Evolutionary conservation across 2,329 filamentous ascomycete species (phyloP).

Genomic region (Chrysoporthe austroafricana): DNA sequence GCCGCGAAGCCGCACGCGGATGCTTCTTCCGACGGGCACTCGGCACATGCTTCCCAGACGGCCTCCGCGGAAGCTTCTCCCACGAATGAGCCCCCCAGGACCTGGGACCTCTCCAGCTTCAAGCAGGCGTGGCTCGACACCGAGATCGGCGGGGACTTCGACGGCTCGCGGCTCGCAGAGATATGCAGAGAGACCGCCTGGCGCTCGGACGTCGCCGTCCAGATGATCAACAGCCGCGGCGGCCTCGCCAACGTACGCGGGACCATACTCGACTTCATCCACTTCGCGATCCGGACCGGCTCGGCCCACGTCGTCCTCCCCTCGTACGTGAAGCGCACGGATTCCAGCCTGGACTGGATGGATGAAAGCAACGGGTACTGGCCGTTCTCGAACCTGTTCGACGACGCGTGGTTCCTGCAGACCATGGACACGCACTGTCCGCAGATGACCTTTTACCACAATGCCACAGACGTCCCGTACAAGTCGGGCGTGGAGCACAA

Average conservation of each 20-base stretch:
- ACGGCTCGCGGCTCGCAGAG: not conserved
- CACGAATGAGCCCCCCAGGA: not conserved
- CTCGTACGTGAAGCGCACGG: slow-evolving; percentile 18
- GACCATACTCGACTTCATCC: slow-evolving; percentile 19
- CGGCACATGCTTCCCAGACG: not conserved
- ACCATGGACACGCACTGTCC: slow-evolving; percentile 11
- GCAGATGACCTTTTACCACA: slow-evolving; percentile 20
- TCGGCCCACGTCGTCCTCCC: slow-evolving; percentile 13
- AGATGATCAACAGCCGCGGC: slow-evolving; percentile 12
- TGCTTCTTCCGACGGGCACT: not conserved
- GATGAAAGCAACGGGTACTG: slow-evolving; percentile 18
- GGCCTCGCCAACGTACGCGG: slow-evolving; percentile 19
- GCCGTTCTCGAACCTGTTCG: slow-evolving; percentile 21
- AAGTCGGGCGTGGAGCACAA: not conserved
- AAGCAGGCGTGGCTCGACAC: slow-evolving; percentile 13
- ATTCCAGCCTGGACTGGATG: slow-evolving; percentile 17
- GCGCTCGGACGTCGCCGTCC: slow-evolving; percentile 11
- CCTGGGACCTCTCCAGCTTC: slow-evolving; percentile 5
- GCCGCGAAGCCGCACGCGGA: not conserved
- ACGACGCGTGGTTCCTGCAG: not conserved
- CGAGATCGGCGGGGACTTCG: slow-evolving; percentile 15
- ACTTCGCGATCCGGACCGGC: slow-evolving; percentile 17
- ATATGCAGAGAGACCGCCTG: slow-evolving; percentile 11
- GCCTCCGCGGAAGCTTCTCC: not conserved
- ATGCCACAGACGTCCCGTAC: slow-evolving; percentile 13